Base-by-base conservation (phyloP, 768 basidiomycete species). In the Rubroboletus satanas region DNA sequence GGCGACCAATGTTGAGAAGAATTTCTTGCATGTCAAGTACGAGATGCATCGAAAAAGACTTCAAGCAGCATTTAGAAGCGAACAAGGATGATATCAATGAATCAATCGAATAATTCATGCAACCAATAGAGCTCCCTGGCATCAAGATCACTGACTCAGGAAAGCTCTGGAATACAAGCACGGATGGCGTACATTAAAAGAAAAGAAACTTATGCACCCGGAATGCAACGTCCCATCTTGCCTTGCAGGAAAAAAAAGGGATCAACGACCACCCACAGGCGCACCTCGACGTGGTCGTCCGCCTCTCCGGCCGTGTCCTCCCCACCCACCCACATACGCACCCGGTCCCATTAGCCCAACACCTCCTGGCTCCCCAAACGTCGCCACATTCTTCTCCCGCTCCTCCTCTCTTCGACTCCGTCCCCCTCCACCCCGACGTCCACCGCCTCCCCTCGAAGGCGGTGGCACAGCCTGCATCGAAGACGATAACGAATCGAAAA, bases 361-460 rank as follows among this genome's bases (percentile, higher is more conserved):
- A 45, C 87, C 87, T 11, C 89, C 89, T 8, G 90, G 83, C 67
- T 93, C 90, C 3, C 90, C 91, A 76, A 93, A 93, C 8, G 90
- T 93, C 31, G 87, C 87, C 9, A 93, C 83, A 62, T 93, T 93
- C 70, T 81, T 83, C 70, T 90, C 88, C 56, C 90, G 72, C 66
- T 93, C 90, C 62, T 92, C 91, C 61, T 93, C 90, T 42, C 90
- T 73, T 61, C 90, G 77, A 61, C 83, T 88, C 49, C 85, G 75
- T 1, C 85, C 89, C 0, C 72, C 77, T 5, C 79, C 77, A 15
- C 79, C 72, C 0, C 77, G 66, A 41, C 79, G 65, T 7, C 75
- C 71, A 36, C 73, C 73, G 3, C 77, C 73, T 15, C 76, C 75
- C 28, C 76, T 67, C 18, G 60, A 45, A 1, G 66, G 61, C 4